These are phyloP conservation scores for Escallonia rubra DNA, from an alignment of 129 eudicot species.

Conservation along the genomic window DNA sequence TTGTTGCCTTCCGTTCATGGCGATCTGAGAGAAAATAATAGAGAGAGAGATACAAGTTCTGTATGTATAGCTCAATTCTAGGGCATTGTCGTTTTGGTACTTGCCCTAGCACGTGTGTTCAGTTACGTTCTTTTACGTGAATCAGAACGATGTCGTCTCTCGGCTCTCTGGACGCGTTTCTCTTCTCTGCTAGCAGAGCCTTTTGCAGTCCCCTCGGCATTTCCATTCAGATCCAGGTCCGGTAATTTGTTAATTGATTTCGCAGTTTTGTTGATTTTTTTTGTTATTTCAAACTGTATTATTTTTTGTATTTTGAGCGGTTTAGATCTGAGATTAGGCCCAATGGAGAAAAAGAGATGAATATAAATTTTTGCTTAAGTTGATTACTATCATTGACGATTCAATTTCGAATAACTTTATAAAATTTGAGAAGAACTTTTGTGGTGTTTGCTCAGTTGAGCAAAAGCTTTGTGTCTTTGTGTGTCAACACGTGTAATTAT, in stretches of 20 bases:
- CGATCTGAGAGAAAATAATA: constrained; percentile 45
- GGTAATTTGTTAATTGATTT: not conserved
- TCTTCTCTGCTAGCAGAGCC: constrained; percentile 65
- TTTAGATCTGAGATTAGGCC: constrained; percentile 19
- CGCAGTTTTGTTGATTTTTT: not conserved
- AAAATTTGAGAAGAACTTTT: too few species aligned
- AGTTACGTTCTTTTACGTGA: not conserved
- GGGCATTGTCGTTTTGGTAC: constrained; percentile 16
- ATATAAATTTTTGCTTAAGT: too few species aligned
- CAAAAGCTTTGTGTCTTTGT: too few species aligned
- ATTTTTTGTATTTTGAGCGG: not conserved
- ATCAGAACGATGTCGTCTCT: constrained; percentile 30
- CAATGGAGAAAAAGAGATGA: too few species aligned
- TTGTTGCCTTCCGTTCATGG: constrained; percentile 35
- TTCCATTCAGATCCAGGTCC: constrained; percentile 94
- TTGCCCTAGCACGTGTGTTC: constrained; percentile 11
- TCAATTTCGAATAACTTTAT: too few species aligned
- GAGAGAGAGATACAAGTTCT: not conserved
- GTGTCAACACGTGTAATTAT: too few species aligned
- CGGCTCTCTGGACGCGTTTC: constrained; percentile 46
- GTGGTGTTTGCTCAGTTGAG: too few species aligned
- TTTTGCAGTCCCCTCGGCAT: constrained; percentile 49
- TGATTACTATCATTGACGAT: too few species aligned
- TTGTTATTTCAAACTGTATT: not conserved
- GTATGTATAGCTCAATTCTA: constrained; percentile 1